Evolutionary conservation across 2,329 filamentous ascomycete species (phyloP).

Genomic region (Colletotrichum tropicicola): DNA sequence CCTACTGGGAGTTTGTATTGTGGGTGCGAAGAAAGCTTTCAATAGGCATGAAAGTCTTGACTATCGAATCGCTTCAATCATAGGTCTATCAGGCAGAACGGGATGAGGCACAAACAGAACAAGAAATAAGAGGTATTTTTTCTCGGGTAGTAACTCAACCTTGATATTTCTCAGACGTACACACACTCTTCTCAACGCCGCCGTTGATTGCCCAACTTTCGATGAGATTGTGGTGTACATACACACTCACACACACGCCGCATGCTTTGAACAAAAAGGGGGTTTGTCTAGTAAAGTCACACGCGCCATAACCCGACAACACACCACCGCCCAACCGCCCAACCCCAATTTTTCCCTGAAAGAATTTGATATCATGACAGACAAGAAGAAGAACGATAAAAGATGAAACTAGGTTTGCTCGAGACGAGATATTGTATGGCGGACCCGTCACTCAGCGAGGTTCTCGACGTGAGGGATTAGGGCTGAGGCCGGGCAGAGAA

Average conservation of each 20-base stretch:
- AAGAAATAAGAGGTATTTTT: too few species aligned
- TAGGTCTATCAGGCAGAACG: too few species aligned
- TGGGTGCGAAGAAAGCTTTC: too few species aligned
- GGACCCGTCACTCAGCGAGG: constrained; percentile 9
- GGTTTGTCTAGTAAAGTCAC: constrained; percentile 11
- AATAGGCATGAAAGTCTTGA: too few species aligned
- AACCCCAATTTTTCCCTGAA: background rate
- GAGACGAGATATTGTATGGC: background rate
- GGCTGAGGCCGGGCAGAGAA: background rate
- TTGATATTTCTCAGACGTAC: too few species aligned
- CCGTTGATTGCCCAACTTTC: background rate
- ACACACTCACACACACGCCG: constrained; percentile 6
- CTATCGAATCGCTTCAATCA: too few species aligned
- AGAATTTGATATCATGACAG: constrained; percentile 25
- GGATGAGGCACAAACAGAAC: too few species aligned
- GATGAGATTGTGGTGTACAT: background rate
- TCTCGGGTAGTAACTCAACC: too few species aligned
- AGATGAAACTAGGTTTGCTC: background rate
- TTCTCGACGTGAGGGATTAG: constrained; percentile 19
- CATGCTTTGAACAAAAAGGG: constrained; percentile 3
- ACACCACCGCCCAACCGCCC: background rate
- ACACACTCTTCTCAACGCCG: background rate
- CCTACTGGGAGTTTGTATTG: too few species aligned
- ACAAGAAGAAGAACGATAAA: background rate
- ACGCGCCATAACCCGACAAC: background rate